Evolutionary conservation across 1,284 basidiomycete genomes (phyloP), one percentile per base, ranked within the genome.

Genomic region (Abortiporus biennis): DNA sequence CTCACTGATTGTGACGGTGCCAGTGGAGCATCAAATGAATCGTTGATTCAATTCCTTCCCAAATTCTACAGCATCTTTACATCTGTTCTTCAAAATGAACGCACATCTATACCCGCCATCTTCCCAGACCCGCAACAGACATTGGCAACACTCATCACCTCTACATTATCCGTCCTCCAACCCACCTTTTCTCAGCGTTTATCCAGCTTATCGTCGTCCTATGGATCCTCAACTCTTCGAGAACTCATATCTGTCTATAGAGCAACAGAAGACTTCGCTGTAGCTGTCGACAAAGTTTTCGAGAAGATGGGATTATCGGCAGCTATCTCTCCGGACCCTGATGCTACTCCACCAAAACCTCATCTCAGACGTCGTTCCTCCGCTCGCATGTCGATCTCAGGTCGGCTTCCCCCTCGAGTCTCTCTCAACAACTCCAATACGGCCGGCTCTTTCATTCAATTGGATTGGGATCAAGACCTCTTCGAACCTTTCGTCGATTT

Each of bases 401-500:
- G 79, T 54, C 72, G 82, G 11, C 57, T 66, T 36, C 59, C 66
- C 29, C 35, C 41, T 12, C 58, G 68, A 6, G 57, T 62, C 8
- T 64, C 69, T 3, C 59, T 58, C 23, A 56, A 25, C 46, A 54
- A 6, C 47, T 47, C 12, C 42, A 47, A 5, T 16, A 43, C 30
- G 2, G 9, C 13, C 32, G 36, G 15, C 21, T 44, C 46, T 20
- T 40, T 45, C n/a, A 52, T 58, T 23, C 47, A 59, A 70, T 64
- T 77, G 48, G 80, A 81, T 37, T 96, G 93, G 93, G 91, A 95
- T 55, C 82, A 85, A 42, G 80, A 85, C 30, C 69, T 96, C 6
- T 94, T 92, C 61, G 91, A 93, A 57, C 90, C 93, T 0, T 96
- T 95, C 67, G 69, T 93, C 15, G 88, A 93, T 55, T 85, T 85